These are phyloP conservation scores for Ochromonas danica DNA, from an alignment of 108 stramenopile species.

Conservation along the genomic window DNA sequence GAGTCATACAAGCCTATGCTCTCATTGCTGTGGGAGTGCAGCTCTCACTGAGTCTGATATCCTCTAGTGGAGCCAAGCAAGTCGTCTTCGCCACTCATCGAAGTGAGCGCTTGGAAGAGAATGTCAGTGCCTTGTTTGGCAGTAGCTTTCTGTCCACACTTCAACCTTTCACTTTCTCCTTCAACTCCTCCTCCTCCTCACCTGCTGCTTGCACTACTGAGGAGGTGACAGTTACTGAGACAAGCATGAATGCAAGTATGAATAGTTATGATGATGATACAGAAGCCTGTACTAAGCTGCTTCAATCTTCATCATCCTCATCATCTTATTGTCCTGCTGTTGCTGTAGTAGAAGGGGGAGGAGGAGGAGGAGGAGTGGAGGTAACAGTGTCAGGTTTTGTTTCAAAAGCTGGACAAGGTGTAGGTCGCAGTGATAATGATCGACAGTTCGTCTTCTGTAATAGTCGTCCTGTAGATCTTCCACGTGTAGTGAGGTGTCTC, in stretches of 20 bases:
- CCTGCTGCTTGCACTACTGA: neutral
- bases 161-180: conserved; percentile 25
- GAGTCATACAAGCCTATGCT: conserved; percentile 57
- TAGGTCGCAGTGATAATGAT: conserved; percentile 65
- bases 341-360: too few species aligned
- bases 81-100: conserved; percentile 36
- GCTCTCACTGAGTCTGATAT: conserved; percentile 45
- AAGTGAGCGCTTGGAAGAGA: conserved; percentile 43
- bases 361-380: too few species aligned
- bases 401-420: conserved; percentile 62
- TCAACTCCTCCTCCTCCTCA: neutral
- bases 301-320: too few species aligned
- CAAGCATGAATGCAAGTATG: neutral
- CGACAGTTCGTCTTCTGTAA: conserved; percentile 88
- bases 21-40: conserved; percentile 49
- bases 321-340: too few species aligned
- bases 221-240: neutral
- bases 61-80: conserved; percentile 1
- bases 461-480: conserved; percentile 89
- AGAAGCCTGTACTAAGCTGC: too few species aligned
- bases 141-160: conserved; percentile 45
- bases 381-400: conserved; percentile 60
- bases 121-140: conserved; percentile 51
- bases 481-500: conserved; percentile 64
- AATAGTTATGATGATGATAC: neutral